A percentile compares a stretch with the other conserved stretches of the same genome.
phyloP scores from a whole-genome alignment of 2,329 filamentous ascomycete species.

The Phyllachora maydis region DNA sequence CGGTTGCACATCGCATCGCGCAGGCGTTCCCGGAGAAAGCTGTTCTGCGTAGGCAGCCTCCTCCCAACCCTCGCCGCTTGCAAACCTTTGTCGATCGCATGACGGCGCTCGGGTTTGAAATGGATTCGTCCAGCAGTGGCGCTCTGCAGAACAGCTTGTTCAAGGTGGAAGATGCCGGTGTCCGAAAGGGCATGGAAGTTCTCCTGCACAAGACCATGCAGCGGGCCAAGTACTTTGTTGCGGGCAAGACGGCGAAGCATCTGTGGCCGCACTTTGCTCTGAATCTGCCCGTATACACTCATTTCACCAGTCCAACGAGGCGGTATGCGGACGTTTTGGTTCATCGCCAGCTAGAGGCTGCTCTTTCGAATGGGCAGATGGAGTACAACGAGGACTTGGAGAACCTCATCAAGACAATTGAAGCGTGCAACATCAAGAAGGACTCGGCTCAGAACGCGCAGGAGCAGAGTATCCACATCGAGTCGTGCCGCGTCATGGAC shows the following conservation, averaged over 20 bases:
- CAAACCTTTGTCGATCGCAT: slow-evolving; percentile 86
- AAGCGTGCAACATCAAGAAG: slow-evolving; percentile 97
- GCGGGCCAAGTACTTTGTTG: slow-evolving; percentile 85
- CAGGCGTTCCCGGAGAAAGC: slow-evolving; percentile 77
- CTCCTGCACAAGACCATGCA: slow-evolving; percentile 88
- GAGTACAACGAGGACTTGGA: slow-evolving; percentile 86
- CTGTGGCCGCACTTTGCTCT: slow-evolving; percentile 77
- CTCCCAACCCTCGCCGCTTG: slow-evolving; percentile 73
- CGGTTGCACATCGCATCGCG: slow-evolving; percentile 69
- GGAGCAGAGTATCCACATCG: slow-evolving; percentile 97
- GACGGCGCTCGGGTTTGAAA: slow-evolving; percentile 73
- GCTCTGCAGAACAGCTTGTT: slow-evolving; percentile 88
- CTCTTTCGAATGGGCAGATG: slow-evolving; percentile 59
- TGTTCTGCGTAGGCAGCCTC: slow-evolving; percentile 65
- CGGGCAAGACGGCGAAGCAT: slow-evolving; percentile 57
- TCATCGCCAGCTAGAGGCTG: slow-evolving; percentile 79
- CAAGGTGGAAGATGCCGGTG: slow-evolving; percentile 69
- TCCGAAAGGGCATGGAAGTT: slow-evolving; percentile 97
- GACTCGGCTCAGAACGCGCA: slow-evolving; percentile 94
- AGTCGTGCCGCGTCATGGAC: slow-evolving; percentile 91
- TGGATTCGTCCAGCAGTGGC: slow-evolving; percentile 78
- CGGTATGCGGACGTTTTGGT: slow-evolving; percentile 91
- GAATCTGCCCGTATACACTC: slow-evolving; percentile 86
- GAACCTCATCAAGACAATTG: slow-evolving; percentile 72
- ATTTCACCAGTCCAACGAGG: slow-evolving; percentile 88